Conservation (phyloP, 2,329 filamentous ascomycete genomes). For the Tricladium varicosporioides region DNA sequence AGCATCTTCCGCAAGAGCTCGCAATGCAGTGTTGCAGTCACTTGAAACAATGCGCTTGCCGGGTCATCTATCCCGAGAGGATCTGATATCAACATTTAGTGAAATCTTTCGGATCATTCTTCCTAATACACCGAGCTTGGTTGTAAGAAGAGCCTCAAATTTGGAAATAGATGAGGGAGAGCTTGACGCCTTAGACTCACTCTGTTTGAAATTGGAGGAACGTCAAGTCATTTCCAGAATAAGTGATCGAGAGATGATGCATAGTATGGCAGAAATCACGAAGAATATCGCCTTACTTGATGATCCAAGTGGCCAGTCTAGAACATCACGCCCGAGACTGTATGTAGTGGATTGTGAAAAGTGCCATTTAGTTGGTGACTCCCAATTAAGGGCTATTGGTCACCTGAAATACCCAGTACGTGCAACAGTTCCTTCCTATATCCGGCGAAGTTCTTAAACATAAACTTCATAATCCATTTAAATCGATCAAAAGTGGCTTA, state of each 20-base stretch:
- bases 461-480: background rate
- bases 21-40: constrained; percentile 38
- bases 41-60: constrained; percentile 38
- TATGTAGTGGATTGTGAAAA: constrained; percentile 38
- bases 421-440: background rate
- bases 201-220: constrained; percentile 35
- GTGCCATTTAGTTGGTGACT: constrained; percentile 38
- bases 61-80: constrained; percentile 34
- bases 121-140: constrained; percentile 36
- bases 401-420: constrained; percentile 32
- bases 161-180: constrained; percentile 34
- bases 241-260: constrained; percentile 40
- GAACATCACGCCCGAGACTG: constrained; percentile 32
- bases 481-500: background rate
- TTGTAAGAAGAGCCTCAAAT: constrained; percentile 28
- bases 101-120: constrained; percentile 38
- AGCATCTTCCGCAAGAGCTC: constrained; percentile 34
- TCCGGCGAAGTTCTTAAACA: background rate
- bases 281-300: constrained; percentile 37
- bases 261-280: constrained; percentile 37
- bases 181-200: constrained; percentile 37
- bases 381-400: constrained; percentile 33
- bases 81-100: constrained; percentile 37
- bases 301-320: constrained; percentile 35
- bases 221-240: constrained; percentile 38